A percentile compares a stretch with the other conserved stretches of the same genome.
phyloP scores from a whole-genome alignment of 169 alveolate genomes.

The Plasmodium inui region DNA sequence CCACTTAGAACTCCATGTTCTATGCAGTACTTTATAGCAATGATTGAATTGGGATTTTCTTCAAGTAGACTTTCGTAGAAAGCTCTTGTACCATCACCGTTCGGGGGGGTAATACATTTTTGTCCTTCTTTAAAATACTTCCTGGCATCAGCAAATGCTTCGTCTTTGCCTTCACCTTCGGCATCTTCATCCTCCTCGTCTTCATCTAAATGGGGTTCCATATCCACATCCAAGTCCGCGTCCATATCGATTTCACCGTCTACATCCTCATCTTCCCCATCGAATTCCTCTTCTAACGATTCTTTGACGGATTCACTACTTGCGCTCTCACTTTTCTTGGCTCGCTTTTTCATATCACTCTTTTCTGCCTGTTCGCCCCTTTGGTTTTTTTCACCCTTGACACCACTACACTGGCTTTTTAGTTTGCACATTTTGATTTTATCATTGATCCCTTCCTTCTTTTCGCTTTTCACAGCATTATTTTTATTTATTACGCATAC shows the following conservation, averaged over 20 bases:
- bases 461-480: constrained; percentile 12
- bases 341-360: background rate
- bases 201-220: background rate
- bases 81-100: constrained; percentile 94
- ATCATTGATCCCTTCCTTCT: constrained; percentile 13
- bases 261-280: background rate
- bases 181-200: constrained; percentile 64
- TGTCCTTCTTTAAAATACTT: constrained; percentile 89
- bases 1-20: constrained; percentile 86
- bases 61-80: constrained; percentile 91
- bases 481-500: constrained; percentile 5
- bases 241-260: background rate
- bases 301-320: constrained; percentile 35
- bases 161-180: constrained; percentile 74
- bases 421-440: background rate
- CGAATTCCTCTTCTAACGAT: constrained; percentile 10
- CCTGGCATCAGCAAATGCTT: constrained; percentile 79
- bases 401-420: constrained; percentile 10
- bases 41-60: constrained; percentile 91
- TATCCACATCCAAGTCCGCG: background rate
- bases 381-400: constrained; percentile 5
- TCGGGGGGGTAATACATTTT: constrained; percentile 92
- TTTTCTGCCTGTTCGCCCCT: constrained; percentile 12
- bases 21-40: constrained; percentile 88
- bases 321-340: constrained; percentile 18